A percentile compares a stretch with the other conserved stretches of the same genome.
Conservation (phyloP, 441 rosid species). For the Theobroma grandiflorum region DNA sequence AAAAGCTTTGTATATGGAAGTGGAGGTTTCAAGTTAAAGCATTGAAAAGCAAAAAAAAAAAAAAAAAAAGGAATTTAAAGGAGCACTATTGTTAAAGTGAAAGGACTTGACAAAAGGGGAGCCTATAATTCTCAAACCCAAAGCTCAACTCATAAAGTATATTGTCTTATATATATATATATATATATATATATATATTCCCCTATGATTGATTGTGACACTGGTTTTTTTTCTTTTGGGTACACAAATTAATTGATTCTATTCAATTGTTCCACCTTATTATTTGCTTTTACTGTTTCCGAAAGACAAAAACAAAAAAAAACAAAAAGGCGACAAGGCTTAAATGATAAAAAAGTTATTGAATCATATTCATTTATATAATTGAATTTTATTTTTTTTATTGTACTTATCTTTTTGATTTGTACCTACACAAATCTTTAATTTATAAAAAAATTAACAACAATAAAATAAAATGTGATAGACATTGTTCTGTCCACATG, state of each 20-base stretch:
- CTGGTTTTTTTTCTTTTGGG: not conserved
- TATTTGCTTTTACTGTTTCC: not conserved
- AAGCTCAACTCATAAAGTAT: not conserved
- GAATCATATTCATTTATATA: no score
- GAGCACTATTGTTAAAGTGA: not conserved
- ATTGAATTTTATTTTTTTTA: no score
- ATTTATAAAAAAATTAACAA: no score
- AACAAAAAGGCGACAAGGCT: not conserved
- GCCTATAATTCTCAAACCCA: not conserved
- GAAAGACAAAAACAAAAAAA: not conserved
- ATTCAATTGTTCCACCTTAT: not conserved
- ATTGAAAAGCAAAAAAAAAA: not conserved
- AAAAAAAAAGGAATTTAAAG: not conserved
- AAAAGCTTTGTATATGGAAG: not conserved
- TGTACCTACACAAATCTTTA: no score
- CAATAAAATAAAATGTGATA: no score
- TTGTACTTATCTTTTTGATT: no score
- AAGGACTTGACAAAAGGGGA: not conserved
- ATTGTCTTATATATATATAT: not conserved
- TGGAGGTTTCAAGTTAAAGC: constrained; percentile 1
- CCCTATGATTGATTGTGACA: not conserved
- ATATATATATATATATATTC: not conserved
- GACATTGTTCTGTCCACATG: no score
- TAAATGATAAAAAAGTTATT: no score
- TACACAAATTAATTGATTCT: not conserved